Conservation (phyloP, 2,329 filamentous ascomycete species). For the Colletotrichum nymphaeae region DNA sequence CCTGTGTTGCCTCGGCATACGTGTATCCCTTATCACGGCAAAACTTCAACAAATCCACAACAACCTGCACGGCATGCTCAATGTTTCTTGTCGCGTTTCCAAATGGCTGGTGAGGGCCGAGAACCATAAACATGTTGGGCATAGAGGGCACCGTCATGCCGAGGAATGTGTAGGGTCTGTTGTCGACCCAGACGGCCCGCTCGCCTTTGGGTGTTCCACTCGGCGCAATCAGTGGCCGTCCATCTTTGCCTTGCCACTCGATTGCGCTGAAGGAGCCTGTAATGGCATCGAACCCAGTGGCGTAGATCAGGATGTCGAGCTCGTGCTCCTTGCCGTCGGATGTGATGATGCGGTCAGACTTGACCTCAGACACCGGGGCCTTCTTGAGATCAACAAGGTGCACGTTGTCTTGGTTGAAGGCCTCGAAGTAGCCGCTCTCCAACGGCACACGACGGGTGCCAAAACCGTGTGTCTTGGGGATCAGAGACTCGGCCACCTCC, state of each 20-base stretch:
- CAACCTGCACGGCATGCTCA: constrained; percentile 48
- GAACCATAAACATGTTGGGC: not conserved
- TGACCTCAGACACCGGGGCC: not conserved
- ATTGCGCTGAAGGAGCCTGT: not conserved
- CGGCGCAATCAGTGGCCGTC: not conserved
- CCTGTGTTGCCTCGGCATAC: constrained; percentile 52
- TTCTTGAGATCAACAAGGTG: constrained; percentile 69
- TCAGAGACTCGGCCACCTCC: constrained; percentile 61
- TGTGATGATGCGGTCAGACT: constrained; percentile 54
- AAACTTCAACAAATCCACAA: constrained; percentile 48
- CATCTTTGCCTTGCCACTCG: not conserved
- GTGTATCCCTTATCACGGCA: constrained; percentile 46
- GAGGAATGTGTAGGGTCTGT: not conserved
- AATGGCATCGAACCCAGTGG: not conserved
- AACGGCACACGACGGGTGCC: constrained; percentile 61
- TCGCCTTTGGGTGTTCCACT: not conserved
- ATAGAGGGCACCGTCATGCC: not conserved
- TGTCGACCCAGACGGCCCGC: not conserved
- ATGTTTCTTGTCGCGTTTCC: not conserved
- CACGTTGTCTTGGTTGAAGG: constrained; percentile 70
- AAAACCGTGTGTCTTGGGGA: constrained; percentile 57
- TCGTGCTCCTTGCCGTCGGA: constrained; percentile 43
- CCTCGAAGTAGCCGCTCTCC: constrained; percentile 67
- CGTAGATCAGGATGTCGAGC: not conserved
- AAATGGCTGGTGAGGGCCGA: not conserved